Conservation (phyloP, 2,329 filamentous ascomycete genomes). For the Colletotrichum noveboracense region DNA sequence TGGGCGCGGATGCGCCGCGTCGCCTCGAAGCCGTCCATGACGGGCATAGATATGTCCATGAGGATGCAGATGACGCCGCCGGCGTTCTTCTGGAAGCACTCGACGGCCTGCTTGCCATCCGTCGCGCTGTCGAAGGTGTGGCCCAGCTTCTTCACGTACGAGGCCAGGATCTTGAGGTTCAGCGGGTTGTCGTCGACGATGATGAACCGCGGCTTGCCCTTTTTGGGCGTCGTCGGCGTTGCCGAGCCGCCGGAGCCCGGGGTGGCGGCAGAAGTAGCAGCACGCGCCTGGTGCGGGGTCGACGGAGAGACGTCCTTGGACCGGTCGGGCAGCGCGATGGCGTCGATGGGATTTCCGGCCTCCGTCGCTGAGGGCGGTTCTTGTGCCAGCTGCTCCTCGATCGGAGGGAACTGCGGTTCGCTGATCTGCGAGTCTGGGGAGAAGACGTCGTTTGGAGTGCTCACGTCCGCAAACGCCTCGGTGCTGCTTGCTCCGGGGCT, state of each 20-base stretch:
- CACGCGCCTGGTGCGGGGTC: too few relatives aligned
- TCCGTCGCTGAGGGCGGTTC: fast-evolving
- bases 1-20: slow-evolving; percentile 55
- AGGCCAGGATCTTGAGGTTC: slow-evolving; percentile 39
- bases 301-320: background rate
- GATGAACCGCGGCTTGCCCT: slow-evolving; percentile 26
- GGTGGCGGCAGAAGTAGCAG: too few relatives aligned
- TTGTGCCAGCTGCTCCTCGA: too few relatives aligned
- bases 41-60: slow-evolving; percentile 63
- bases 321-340: fast-evolving
- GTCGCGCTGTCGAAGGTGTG: slow-evolving; percentile 31
- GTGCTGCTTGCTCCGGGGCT: background rate
- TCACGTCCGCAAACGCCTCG: background rate
- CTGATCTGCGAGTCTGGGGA: background rate
- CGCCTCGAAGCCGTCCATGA: slow-evolving; percentile 58
- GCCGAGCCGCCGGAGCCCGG: too few relatives aligned
- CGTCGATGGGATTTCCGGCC: background rate
- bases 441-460: fast-evolving
- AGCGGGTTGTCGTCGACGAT: slow-evolving; percentile 48
- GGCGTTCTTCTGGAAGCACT: slow-evolving; percentile 27
- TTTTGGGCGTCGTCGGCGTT: background rate
- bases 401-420: background rate
- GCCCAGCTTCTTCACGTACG: slow-evolving; percentile 39
- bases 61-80: slow-evolving; percentile 34
- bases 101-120: slow-evolving; percentile 39